phyloP scores from a whole-genome alignment of 2,329 filamentous ascomycete genomes.

The Fusarium palustre region DNA sequence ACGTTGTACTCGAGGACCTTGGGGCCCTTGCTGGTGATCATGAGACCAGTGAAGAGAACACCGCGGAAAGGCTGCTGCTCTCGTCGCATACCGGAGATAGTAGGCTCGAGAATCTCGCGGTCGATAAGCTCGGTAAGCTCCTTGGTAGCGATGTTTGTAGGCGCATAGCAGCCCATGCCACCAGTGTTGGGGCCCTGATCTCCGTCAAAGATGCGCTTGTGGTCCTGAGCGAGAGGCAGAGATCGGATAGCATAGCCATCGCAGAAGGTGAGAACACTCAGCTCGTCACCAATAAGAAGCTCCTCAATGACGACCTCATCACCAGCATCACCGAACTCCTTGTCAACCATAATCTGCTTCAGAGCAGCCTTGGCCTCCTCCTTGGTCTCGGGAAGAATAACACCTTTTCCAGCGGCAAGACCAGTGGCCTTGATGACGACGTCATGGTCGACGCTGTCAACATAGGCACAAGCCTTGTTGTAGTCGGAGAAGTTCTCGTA shows the following conservation, averaged over 20 bases:
- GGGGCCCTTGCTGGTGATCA: constrained; percentile 85
- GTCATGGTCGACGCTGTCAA: constrained; percentile 76
- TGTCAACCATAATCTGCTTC: constrained; percentile 89
- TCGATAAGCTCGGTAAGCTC: constrained; percentile 84
- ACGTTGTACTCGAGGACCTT: constrained; percentile 92
- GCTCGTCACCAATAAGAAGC: constrained; percentile 88
- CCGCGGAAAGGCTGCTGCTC: constrained; percentile 81
- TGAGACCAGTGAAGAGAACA: constrained; percentile 88
- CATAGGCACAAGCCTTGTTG: constrained; percentile 76
- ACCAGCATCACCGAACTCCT: constrained; percentile 87
- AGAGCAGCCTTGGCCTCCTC: constrained; percentile 85
- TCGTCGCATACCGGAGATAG: constrained; percentile 85
- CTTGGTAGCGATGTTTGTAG: constrained; percentile 82
- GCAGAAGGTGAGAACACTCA: constrained; percentile 90
- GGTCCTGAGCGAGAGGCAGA: constrained; percentile 92
- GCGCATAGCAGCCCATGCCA: constrained; percentile 97
- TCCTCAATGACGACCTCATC: constrained; percentile 96
- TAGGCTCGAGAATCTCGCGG: constrained; percentile 85
- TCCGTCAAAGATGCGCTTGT: constrained; percentile 93
- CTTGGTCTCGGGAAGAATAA: constrained; percentile 85
- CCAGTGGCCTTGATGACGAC: constrained; percentile 96
- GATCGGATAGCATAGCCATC: constrained; percentile 88
- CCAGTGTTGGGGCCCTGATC: constrained; percentile 94
- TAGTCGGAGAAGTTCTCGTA: constrained; percentile 91
- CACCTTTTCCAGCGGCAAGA: constrained; percentile 93